Conservation (phyloP, 2,329 filamentous ascomycete genomes). For the Verticillium longisporum region DNA sequence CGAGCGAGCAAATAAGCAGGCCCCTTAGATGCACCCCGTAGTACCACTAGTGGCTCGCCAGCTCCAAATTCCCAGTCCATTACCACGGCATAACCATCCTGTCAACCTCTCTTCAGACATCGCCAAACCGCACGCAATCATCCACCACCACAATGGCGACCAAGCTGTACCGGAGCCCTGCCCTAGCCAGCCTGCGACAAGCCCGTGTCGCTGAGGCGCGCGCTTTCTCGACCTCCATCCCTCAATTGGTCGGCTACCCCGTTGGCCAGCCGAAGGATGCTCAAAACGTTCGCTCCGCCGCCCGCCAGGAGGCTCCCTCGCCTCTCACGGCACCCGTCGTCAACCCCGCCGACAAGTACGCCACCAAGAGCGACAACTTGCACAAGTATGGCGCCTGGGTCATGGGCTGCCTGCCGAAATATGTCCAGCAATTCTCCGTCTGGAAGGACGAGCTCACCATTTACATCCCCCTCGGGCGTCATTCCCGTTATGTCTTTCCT, state of each 20-base stretch:
- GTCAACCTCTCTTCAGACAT: slow-evolving; percentile 8
- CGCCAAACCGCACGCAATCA: slow-evolving; percentile 5
- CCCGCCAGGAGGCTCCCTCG: slow-evolving; percentile 49
- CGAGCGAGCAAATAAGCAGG: background rate
- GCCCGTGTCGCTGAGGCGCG: slow-evolving; percentile 10
- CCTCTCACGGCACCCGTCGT: slow-evolving; percentile 68
- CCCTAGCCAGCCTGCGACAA: slow-evolving; percentile 30
- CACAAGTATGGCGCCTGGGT: slow-evolving; percentile 96
- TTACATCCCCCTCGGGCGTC: slow-evolving; percentile 82
- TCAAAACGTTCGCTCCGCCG: slow-evolving; percentile 61
- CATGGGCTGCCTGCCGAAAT: slow-evolving; percentile 94
- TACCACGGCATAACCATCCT: slow-evolving; percentile 9
- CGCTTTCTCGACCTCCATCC: slow-evolving; percentile 13
- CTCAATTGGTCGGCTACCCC: slow-evolving; percentile 13
- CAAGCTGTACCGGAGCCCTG: slow-evolving; percentile 50
- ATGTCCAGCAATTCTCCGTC: slow-evolving; percentile 97
- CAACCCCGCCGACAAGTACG: slow-evolving; percentile 90
- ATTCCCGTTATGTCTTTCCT: slow-evolving; percentile 91
- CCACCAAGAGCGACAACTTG: slow-evolving; percentile 76
- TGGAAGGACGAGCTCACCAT: slow-evolving; percentile 99
- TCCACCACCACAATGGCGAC: slow-evolving; percentile 46
- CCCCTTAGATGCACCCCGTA: background rate
- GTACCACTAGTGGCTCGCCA: background rate
- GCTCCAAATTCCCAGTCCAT: slow-evolving; percentile 5
- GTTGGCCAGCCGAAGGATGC: slow-evolving; percentile 43